A percentile compares a stretch with the other conserved stretches of the same genome.
These are phyloP conservation scores for Wickerhamiella australiensis DNA, from an alignment of 805 yeast genomes.

Conservation along the genomic window DNA sequence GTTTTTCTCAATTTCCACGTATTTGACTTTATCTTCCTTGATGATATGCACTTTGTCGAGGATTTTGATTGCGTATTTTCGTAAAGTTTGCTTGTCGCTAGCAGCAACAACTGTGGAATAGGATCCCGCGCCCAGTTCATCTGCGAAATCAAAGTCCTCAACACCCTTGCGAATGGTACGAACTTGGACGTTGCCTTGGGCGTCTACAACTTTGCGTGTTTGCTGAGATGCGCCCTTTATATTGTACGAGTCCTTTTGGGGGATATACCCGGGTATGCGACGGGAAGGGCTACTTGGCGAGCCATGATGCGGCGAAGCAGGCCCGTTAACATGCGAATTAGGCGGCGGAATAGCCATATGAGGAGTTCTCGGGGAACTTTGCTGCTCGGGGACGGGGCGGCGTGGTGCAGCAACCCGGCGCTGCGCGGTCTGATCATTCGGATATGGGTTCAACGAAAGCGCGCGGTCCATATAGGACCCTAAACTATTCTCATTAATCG, in stretches of 20 bases:
- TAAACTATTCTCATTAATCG: slow-evolving; percentile 2
- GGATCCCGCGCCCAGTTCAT: slow-evolving; percentile 87
- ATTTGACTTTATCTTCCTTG: slow-evolving; percentile 85
- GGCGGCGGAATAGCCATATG: not conserved
- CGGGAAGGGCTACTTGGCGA: slow-evolving; percentile 4
- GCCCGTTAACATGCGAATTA: not conserved
- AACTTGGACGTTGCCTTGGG: slow-evolving; percentile 38
- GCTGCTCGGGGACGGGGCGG: slow-evolving; percentile 4
- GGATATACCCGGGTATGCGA: slow-evolving; percentile 12
- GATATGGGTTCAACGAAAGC: not conserved
- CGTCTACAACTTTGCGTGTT: slow-evolving; percentile 13
- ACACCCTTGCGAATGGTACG: slow-evolving; percentile 45
- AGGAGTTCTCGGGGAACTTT: not conserved
- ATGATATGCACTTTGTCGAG: slow-evolving; percentile 87
- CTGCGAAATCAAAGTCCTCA: slow-evolving; percentile 79
- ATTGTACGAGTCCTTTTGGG: slow-evolving; percentile 11
- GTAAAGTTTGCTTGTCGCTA: slow-evolving; percentile 56
- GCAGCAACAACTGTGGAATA: slow-evolving; percentile 91
- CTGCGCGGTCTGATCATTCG: not conserved
- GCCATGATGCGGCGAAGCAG: not conserved
- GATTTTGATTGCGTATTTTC: slow-evolving; percentile 81
- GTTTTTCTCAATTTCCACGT: slow-evolving; percentile 88
- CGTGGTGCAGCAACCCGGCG: not conserved
- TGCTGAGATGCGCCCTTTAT: slow-evolving; percentile 9
- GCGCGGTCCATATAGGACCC: slow-evolving; percentile 12